Evolutionary conservation across 2,329 filamentous ascomycete genomes (phyloP).

Genomic region (Didymella lethalis): DNA sequence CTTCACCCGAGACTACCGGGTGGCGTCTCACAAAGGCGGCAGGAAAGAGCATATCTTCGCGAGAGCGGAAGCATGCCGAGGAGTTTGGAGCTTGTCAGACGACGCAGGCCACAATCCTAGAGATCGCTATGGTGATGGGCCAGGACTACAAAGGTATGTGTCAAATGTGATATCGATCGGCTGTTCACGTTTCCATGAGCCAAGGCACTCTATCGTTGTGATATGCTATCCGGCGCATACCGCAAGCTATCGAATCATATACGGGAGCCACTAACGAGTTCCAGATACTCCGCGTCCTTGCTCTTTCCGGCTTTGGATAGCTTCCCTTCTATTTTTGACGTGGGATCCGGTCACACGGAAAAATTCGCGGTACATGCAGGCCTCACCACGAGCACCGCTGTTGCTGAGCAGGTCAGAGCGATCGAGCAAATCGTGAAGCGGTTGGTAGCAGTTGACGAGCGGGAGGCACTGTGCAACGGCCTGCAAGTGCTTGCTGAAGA

Average conservation of each 20-base stretch:
- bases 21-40: conserved; percentile 19
- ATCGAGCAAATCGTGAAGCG: conserved; percentile 71
- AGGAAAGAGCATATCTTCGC: conserved; percentile 53
- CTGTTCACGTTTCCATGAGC: background rate
- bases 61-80: conserved; percentile 50
- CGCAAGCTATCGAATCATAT: conserved; percentile 15
- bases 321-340: conserved; percentile 77
- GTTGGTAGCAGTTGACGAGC: conserved; percentile 75
- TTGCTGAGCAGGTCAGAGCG: conserved; percentile 72
- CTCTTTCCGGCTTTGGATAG: conserved; percentile 82
- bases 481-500: conserved; percentile 84
- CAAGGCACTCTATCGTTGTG: background rate
- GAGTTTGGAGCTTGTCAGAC: conserved; percentile 47
- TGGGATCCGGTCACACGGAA: conserved; percentile 48
- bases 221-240: conserved; percentile 9
- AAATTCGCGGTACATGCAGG: conserved; percentile 59
- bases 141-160: conserved; percentile 49
- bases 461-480: conserved; percentile 82
- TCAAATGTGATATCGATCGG: background rate
- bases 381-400: conserved; percentile 76
- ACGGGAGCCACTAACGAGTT: conserved; percentile 25
- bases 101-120: conserved; percentile 42
- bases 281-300: conserved; percentile 62
- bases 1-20: conserved; percentile 44
- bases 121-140: conserved; percentile 48